phyloP scores from a whole-genome alignment of 768 basidiomycete genomes.

The Tylopilus plumbeoviolaceoides region DNA sequence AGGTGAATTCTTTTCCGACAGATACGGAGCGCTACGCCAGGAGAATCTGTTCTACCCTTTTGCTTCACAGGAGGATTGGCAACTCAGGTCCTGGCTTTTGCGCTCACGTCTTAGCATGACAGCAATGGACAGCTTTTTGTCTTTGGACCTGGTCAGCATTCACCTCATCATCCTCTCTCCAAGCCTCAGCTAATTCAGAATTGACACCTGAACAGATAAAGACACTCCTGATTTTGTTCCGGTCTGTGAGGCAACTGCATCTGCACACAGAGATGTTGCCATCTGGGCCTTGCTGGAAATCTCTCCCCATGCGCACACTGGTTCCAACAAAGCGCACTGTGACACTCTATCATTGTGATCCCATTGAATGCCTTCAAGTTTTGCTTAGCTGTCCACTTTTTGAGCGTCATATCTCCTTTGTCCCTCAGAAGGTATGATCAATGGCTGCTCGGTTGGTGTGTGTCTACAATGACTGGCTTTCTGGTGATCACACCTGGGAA shows the following conservation, averaged over 20 bases:
- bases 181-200: no score
- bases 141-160: background rate
- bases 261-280: no score
- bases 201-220: no score
- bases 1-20: no score
- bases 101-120: background rate
- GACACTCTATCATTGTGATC: background rate
- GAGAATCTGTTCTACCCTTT: background rate
- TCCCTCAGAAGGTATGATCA: background rate
- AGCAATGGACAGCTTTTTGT: background rate
- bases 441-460: background rate
- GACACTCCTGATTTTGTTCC: no score
- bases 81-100: background rate
- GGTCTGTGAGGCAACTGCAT: no score
- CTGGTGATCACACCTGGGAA: background rate
- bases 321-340: no score
- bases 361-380: background rate
- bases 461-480: conserved; percentile 1
- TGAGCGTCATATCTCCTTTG: background rate
- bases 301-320: no score
- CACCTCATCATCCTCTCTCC: no score
- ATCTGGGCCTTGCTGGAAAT: no score
- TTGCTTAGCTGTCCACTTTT: conserved; percentile 2
- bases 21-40: background rate
- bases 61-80: background rate